phyloP scores from a whole-genome alignment of 2,329 filamentous ascomycete species.

The Teratosphaeria zuluensis region DNA sequence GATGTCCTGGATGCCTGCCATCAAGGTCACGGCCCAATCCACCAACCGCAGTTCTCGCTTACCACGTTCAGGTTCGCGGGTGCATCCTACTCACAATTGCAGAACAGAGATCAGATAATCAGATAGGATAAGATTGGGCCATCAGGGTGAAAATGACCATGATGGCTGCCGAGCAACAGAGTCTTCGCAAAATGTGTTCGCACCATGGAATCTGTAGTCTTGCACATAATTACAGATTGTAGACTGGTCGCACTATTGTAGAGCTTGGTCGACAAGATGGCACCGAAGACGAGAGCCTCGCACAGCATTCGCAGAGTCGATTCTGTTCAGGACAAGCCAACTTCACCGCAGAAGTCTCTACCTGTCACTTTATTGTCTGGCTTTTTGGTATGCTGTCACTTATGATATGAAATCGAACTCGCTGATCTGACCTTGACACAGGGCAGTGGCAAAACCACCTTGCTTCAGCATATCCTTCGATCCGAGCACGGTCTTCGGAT shows the following conservation, averaged over 20 bases:
- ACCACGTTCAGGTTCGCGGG: background rate
- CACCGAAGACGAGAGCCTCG: background rate
- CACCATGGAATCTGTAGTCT: background rate
- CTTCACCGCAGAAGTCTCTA: background rate
- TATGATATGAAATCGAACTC: background rate
- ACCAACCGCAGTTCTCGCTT: background rate
- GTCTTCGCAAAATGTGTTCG: background rate
- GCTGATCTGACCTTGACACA: background rate
- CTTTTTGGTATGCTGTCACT: background rate
- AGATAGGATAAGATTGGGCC: background rate
- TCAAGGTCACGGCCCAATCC: background rate
- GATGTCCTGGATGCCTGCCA: background rate
- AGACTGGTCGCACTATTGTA: background rate
- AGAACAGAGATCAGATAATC: background rate
- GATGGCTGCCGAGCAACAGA: background rate
- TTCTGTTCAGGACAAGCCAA: background rate
- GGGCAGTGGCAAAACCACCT: background rate
- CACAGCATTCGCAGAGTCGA: background rate
- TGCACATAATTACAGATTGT: background rate
- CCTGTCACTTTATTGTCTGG: background rate
- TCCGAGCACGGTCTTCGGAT: background rate
- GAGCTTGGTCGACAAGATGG: background rate
- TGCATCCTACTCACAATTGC: background rate
- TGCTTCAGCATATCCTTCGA: background rate
- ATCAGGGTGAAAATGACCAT: background rate